Base-by-base conservation (phyloP, 768 basidiomycete species). In the Leccinum disarticulatum region DNA sequence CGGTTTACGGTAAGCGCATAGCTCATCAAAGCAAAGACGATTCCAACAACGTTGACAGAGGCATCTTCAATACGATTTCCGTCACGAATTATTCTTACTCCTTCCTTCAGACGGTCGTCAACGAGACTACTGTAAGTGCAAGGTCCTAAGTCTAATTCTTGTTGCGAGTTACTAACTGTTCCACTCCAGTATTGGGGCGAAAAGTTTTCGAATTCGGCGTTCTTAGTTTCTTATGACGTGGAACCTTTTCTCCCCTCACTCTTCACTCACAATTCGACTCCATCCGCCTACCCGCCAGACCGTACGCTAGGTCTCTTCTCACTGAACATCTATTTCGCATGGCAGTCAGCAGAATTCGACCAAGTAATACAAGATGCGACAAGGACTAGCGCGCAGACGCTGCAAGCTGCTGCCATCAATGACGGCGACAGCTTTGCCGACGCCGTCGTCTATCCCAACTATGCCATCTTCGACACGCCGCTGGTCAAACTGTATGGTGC, bases 381-480 rank as follows among this genome's bases (percentile, higher is more conserved):
- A 4, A 66, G 68, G 22, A 59, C 69, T 28, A 82, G 77, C 57
- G 71, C 76, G 0, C 72, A 62, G 0, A 73, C 71, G 4, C 73
- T 86, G 35, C 70, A 66, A 9, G 58, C 69, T 14, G 70, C 77
- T 4, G 81, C 80, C 1, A 62, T 75, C 7, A 76, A 79, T 35
- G 84, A 82, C 13, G 57, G 17, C 19, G 38, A 53, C 19, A 14
- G 22, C 6, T 6, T 77, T 25, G 65, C 59, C 3, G 62, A 74
- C 17, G 78, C 73, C 2, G 62, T 78, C 0, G 49, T 76, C 31
- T 87, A 88, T 62, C 75, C 77, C 7, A 87, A 88, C 66, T 87
- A 86, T 64, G 84, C 84, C 2, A 71, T 83, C 2, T 75, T 65
- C 57, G 79, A 77, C 58, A 85, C 84, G 9, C 79, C 82, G 2